A percentile compares a stretch with the other conserved stretches of the same genome.
Conservation (phyloP, 176 grass and related monocot species). For the Aegilops sharonensis region DNA sequence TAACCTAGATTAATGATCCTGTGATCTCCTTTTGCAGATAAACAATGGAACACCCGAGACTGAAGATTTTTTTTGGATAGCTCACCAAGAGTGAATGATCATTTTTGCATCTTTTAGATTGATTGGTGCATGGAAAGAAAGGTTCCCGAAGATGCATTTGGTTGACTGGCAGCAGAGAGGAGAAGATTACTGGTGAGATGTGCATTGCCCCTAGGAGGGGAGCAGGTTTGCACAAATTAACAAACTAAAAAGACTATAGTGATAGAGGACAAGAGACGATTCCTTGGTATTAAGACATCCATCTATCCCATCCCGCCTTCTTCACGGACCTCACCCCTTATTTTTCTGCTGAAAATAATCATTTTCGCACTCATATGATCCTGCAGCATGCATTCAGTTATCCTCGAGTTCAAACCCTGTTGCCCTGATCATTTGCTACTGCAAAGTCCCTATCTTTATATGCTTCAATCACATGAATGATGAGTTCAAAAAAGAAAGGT, state of each 20-base stretch:
- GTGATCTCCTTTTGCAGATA: conserved; percentile 32
- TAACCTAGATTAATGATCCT: conserved; percentile 30
- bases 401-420: conserved; percentile 35
- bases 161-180: conserved; percentile 31
- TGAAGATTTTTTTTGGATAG: conserved; percentile 18
- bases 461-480: conserved; percentile 51
- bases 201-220: conserved; percentile 45
- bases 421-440: conserved; percentile 43
- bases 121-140: conserved; percentile 31
- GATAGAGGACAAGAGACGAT: conserved; percentile 53
- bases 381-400: conserved; percentile 39
- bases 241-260: conserved; percentile 52
- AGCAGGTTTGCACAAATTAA: conserved; percentile 38
- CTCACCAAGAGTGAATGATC: conserved; percentile 12
- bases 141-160: conserved; percentile 27
- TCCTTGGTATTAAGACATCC: conserved; percentile 51
- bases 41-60: conserved; percentile 6
- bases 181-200: conserved; percentile 38
- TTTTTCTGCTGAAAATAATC: conserved; percentile 27
- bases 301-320: conserved; percentile 28
- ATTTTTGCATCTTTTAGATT: conserved; percentile 9
- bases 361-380: conserved; percentile 36
- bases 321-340: conserved; percentile 6
- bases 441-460: conserved; percentile 40
- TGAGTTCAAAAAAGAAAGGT: conserved; percentile 41